Base-by-base conservation (phyloP, 129 eudicot genomes). In the Solidago caesia region DNA sequence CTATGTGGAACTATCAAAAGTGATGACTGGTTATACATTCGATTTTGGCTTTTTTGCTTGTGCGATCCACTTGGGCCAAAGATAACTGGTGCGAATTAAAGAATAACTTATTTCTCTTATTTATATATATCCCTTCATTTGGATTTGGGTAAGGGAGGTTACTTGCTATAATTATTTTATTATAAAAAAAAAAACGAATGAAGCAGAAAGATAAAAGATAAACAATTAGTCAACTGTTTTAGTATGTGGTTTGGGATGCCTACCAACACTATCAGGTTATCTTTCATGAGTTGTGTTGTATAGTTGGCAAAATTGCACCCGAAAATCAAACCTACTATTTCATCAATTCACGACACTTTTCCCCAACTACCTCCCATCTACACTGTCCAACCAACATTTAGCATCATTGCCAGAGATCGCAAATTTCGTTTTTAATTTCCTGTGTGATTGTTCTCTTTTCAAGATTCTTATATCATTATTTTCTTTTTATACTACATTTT, bases 261-360 rank as follows among this genome's bases (percentile, higher is more conserved):
- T 56, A 65, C 72, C 78, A 62, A 27, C 47, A 42, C 70, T 64
- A 64, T 75, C 65, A 12, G 69, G 55, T 66, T 5, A 65, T 65
- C 45, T 44, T 58, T 46, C 29, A 73, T 65, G 49, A 65, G 13
- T 53, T 16, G 49, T 44, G 74, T 67, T 76, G 58, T 76, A 76
- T 68, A 69, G 72, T 48, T 48, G 77, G 71, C 58, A 70, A 65
- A 70, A 42, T 63, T 78, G 82, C 62, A 78, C 82, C 77, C 47
- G 60, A 61, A 43, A 47, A 70, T 70, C 76, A 71, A 64, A 71
- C 72, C 82, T 49, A 78, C 70, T 53, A 51, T n/a, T 43, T n/a
- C 25, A 63, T 64, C 71, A 74, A 39, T 39, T 51, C 14, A 63
- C 16, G 55, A 41, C 11, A 48, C 73, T 3, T 33, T 69, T 69